phyloP scores from a whole-genome alignment of 495 filamentous ascomycete genomes.

The Platismatia glauca region DNA sequence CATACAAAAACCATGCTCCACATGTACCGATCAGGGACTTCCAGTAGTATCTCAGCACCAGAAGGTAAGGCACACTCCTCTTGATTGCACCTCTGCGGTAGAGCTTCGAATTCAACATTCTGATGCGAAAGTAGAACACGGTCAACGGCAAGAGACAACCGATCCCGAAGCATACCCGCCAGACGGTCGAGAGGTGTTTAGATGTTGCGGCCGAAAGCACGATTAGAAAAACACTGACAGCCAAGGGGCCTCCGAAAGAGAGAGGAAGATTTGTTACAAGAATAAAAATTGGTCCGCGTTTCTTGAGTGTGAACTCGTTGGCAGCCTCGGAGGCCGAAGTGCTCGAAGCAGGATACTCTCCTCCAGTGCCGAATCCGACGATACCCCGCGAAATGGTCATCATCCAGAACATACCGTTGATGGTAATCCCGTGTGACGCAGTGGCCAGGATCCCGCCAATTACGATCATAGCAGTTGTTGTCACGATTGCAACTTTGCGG shows the following conservation, averaged over 20 bases:
- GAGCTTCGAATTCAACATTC: conserved; percentile 43
- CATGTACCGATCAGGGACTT: conserved; percentile 40
- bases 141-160: conserved; percentile 42
- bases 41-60: conserved; percentile 42
- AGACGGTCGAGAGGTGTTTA: conserved; percentile 38
- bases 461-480: conserved; percentile 44
- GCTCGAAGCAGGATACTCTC: conserved; percentile 41
- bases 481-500: conserved; percentile 44
- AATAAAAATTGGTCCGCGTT: conserved; percentile 44
- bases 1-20: conserved; percentile 45
- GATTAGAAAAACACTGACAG: conserved; percentile 41
- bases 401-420: conserved; percentile 48
- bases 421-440: conserved; percentile 38
- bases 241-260: conserved; percentile 42
- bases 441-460: conserved; percentile 44
- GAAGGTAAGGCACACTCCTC: conserved; percentile 35
- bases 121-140: conserved; percentile 46
- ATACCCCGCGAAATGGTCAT: conserved; percentile 45
- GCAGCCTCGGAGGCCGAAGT: conserved; percentile 42
- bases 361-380: conserved; percentile 43
- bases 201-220: conserved; percentile 35
- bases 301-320: conserved; percentile 36
- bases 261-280: conserved; percentile 46
- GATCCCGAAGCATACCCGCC: conserved; percentile 45
- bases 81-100: conserved; percentile 44